phyloP scores from a whole-genome alignment of 257 asterid genomes.

The Jacaranda mimosifolia region DNA sequence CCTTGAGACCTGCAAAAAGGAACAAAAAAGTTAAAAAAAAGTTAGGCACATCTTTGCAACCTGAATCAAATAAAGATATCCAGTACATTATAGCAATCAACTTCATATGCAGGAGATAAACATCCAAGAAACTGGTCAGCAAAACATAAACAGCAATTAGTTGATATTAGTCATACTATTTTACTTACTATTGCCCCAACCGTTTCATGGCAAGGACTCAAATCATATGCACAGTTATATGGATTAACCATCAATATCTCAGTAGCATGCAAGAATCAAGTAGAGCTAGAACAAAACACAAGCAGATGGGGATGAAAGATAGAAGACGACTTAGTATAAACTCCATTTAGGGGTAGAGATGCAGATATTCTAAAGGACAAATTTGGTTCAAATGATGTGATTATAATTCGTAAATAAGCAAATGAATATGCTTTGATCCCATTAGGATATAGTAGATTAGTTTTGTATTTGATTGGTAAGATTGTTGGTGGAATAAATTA shows the following conservation, averaged over 20 bases:
- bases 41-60: slow-evolving; percentile 37
- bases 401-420: too few relatives aligned
- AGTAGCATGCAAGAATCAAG: background rate
- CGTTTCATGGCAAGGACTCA: slow-evolving; percentile 1
- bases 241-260: slow-evolving; percentile 13
- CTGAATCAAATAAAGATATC: slow-evolving; percentile 23
- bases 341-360: slow-evolving; percentile 5
- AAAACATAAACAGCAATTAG: slow-evolving; percentile 8
- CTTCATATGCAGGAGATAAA: slow-evolving; percentile 1
- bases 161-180: background rate
- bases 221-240: slow-evolving; percentile 1
- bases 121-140: slow-evolving; percentile 18
- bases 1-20: slow-evolving; percentile 84
- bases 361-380: background rate
- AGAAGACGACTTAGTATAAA: background rate
- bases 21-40: slow-evolving; percentile 3
- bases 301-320: slow-evolving; percentile 17
- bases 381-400: too few relatives aligned
- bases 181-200: slow-evolving; percentile 14
- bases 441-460: too few relatives aligned
- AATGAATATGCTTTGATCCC: too few relatives aligned
- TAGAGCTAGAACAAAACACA: slow-evolving; percentile 14
- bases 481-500: too few relatives aligned
- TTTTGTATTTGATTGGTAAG: too few relatives aligned
- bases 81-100: slow-evolving; percentile 27